Base-by-base conservation (phyloP, 805 yeast species). In the Suhomyces sp. region DNA sequence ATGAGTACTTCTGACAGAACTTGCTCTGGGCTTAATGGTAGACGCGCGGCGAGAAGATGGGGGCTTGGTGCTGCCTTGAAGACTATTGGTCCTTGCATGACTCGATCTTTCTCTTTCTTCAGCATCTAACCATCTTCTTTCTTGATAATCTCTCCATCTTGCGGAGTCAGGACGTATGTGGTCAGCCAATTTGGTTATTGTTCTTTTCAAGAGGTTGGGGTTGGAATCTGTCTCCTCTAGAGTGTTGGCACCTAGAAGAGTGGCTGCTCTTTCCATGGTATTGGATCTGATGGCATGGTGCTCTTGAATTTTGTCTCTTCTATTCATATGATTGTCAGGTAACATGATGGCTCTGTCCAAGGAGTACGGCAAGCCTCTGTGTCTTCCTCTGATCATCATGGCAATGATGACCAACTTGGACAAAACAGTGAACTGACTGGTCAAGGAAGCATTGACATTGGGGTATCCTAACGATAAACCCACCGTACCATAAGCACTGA, bases 401-500 rank as follows among this genome's bases (percentile, higher is more conserved):
- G 91, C 93, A 57, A 90, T 84, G 38, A 94, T 84, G 2, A 93
- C 89, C 45, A 94, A 74, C 64, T 94, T 94, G 1, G 96, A 87
- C 6, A 93, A 62, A 0, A 79, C 78, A 19, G 81, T 80, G 66
- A 93, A 90, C 63, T 86, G 82, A 0, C 83, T 90, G 15, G 87
- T 79, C 47, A 94, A 82, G 1, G 97, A 89, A 6, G 90, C 76
- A 55, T 80, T 74, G 2, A 81, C 73, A 46, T 72, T 73, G 0
- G 96, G 88, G 59, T 85, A 91, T 0, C 99, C 99, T 51, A 91
- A 69, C 4, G 97, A 88, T 55, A 94, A 70, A 0, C 99, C 99
- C 47, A 93, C 98, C 0, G 97, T 92, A 68, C 98, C 97, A 70
- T 94, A 96, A 0, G 98, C 98, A 58, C 96, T 87, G 5, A 90